These are phyloP conservation scores for Suillus variegatus DNA, from an alignment of 768 basidiomycete genomes.

Conservation along the genomic window DNA sequence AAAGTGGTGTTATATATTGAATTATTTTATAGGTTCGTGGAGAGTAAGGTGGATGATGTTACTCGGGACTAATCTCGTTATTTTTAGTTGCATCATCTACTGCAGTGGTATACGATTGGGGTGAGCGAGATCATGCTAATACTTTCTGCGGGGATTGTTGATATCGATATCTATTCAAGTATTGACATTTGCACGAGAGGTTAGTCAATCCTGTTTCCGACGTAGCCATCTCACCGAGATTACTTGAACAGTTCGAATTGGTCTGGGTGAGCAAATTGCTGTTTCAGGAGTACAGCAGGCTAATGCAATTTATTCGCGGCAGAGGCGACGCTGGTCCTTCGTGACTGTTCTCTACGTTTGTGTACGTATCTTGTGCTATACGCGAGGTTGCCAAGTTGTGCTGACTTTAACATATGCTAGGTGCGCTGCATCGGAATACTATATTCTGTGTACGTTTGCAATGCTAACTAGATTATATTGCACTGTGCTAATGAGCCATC, in stretches of 20 bases:
- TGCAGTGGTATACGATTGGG: background rate
- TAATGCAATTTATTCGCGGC: background rate
- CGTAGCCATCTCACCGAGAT: background rate
- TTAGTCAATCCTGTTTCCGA: background rate
- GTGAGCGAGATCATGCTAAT: background rate
- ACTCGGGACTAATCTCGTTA: background rate
- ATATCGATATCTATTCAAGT: background rate
- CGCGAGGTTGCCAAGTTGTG: background rate
- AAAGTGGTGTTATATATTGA: background rate
- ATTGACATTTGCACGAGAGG: background rate
- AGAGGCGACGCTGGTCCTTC: background rate
- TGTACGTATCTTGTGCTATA: background rate
- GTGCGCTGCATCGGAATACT: background rate
- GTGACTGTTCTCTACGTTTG: background rate
- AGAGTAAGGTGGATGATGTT: background rate
- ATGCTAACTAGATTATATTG: background rate
- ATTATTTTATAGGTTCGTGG: slow-evolving; percentile 1
- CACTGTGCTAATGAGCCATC: background rate
- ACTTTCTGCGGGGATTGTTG: background rate
- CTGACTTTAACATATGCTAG: background rate
- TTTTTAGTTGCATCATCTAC: background rate
- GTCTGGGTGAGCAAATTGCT: background rate
- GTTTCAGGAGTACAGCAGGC: background rate
- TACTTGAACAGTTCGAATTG: background rate
- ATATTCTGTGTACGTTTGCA: background rate